Base-by-base conservation (phyloP, 345 rosid genomes). In the Limnanthes douglasii region DNA sequence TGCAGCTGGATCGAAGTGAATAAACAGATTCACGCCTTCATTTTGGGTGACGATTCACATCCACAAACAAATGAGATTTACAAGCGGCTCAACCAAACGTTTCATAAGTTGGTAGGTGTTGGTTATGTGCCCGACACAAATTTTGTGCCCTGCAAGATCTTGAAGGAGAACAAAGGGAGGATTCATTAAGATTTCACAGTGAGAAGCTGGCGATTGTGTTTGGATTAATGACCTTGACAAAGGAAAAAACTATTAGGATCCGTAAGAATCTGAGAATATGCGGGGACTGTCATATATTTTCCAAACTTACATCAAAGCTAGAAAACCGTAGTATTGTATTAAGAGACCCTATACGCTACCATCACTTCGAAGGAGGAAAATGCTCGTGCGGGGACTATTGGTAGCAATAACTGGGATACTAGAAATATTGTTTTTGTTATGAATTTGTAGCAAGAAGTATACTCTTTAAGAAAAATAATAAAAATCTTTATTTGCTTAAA, bases 301-400 rank as follows among this genome's bases (percentile, higher is more conserved):
- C 63, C 24, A 75, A 72, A 51, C 72, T 80, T 22, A 54, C 54
- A 0, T 44, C 79, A 0, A 70, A 70, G 59, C 33, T 58, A 48
- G 83, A 80, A 64, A 26, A 39, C 8, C 60, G 72, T 7, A 21
- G 15, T n/a, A 46, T 76, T 11, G 78, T 81, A 11, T 56, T 73
- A 18, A 51, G 88, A 43, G 88, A 68, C 62, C 75, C 78, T 1
- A 53, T 76, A 5, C 62, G 84, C 14, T 68, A 76, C 46, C 80
- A 81, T 65, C 80, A 76, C 39, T 76, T 81, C 12, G 26, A 21
- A 4, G 62, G 63, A 49, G 80, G 88, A 31, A 33, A 36, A 33
- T 81, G 80, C 65, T 76, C 80, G 5, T 73, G 84, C 40, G 56
- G 75, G 1, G 93, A 76, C 55, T 81, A 68, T 12, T 73, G 84